These are phyloP conservation scores for Penicillium subrubescens DNA, from an alignment of 495 filamentous ascomycete species.

Conservation along the genomic window DNA sequence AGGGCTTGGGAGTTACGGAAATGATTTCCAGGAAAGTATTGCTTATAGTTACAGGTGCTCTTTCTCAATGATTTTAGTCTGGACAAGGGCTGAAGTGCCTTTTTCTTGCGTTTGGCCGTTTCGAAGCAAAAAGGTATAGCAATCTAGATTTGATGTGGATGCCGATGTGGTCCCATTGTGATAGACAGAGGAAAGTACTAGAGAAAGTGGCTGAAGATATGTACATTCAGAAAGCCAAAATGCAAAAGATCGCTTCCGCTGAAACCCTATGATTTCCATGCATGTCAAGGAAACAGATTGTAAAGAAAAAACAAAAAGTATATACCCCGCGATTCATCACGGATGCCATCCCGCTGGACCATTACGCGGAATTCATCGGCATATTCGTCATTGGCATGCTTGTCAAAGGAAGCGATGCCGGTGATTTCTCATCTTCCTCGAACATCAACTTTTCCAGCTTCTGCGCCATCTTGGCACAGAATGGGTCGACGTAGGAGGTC, in stretches of 20 bases:
- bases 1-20: background rate
- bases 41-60: background rate
- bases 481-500: constrained; percentile 66
- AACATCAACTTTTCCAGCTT: constrained; percentile 58
- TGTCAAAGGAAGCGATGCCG: constrained; percentile 39
- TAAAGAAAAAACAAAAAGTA: background rate
- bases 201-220: background rate
- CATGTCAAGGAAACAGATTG: background rate
- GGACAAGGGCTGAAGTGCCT: too few species aligned
- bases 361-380: constrained; percentile 6
- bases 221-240: background rate
- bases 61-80: background rate
- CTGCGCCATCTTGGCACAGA: constrained; percentile 64
- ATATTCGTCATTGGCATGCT: constrained; percentile 32
- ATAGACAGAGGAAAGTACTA: background rate
- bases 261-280: background rate
- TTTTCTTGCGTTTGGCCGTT: background rate
- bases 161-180: background rate
- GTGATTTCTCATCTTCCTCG: constrained; percentile 52
- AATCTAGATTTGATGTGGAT: background rate
- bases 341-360: background rate
- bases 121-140: background rate
- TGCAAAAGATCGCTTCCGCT: constrained; percentile 1
- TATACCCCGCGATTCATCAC: background rate
- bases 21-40: background rate